phyloP scores from a whole-genome alignment of 83 land plant species.

The Larix sibirica region DNA sequence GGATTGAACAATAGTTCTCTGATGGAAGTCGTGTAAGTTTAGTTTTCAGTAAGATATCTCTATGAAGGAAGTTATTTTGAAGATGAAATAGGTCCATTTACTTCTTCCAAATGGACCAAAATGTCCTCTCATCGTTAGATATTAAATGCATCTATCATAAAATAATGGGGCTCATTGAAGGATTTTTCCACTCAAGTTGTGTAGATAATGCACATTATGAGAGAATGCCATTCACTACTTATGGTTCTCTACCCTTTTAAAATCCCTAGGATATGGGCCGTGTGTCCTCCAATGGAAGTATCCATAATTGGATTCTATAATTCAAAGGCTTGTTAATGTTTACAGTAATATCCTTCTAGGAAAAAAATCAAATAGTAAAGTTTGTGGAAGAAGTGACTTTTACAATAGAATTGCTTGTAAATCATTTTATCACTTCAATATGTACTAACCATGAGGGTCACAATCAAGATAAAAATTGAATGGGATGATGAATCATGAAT shows the following conservation, averaged over 20 bases:
- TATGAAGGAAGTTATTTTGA: conserved; percentile 19
- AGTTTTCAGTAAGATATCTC: conserved; percentile 15
- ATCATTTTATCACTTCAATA: conserved; percentile 37
- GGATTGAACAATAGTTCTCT: conserved; percentile 9
- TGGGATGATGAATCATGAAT: conserved; percentile 20
- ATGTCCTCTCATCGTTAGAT: conserved; percentile 14
- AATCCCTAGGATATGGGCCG: conserved; percentile 27
- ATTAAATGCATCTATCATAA: conserved; percentile 38
- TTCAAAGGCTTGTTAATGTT: conserved; percentile 48
- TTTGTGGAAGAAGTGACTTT: conserved; percentile 47
- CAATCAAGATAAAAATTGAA: conserved; percentile 12
- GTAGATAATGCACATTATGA: conserved; percentile 4
- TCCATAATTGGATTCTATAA: conserved; percentile 40
- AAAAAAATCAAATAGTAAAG: conserved; percentile 40
- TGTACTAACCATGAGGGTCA: conserved; percentile 14
- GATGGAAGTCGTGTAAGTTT: conserved; percentile 11
- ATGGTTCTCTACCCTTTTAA: background rate
- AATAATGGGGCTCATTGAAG: conserved; percentile 57
- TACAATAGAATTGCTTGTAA: conserved; percentile 62
- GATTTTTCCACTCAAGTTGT: conserved; percentile 18
- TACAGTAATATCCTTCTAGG: conserved; percentile 57
- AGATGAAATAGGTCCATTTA: background rate
- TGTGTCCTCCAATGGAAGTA: conserved; percentile 69
- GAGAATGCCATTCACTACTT: background rate
- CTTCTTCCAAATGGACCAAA: conserved; percentile 8